These are phyloP conservation scores for Roridomyces roridus DNA, from an alignment of 768 basidiomycete genomes.

Conservation along the genomic window DNA sequence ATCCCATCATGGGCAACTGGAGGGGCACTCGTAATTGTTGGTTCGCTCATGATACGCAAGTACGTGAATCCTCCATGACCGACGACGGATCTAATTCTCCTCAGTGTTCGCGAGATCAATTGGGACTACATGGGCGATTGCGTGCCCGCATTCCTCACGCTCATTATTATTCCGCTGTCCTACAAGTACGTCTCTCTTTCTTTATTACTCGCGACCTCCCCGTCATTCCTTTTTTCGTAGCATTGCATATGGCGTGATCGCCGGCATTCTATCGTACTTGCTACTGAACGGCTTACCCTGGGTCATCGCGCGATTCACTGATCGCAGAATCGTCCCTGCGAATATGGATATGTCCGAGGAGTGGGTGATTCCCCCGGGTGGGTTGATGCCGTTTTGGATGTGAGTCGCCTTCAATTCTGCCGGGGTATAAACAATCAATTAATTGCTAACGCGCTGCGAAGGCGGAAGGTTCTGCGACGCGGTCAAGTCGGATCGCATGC, in stretches of 20 bases:
- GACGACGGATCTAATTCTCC: not conserved
- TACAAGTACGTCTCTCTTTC: no score
- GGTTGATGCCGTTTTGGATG: conserved; percentile 75
- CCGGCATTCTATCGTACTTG: conserved; percentile 74
- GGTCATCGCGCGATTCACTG: conserved; percentile 55
- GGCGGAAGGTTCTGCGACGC: no score
- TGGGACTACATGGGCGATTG: conserved; percentile 89
- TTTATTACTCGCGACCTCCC: conserved; percentile 62
- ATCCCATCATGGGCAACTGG: conserved; percentile 91
- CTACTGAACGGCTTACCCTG: conserved; percentile 74
- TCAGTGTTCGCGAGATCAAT: conserved; percentile 81
- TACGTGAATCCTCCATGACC: conserved; percentile 34
- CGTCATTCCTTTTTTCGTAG: conserved; percentile 43
- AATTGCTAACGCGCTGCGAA: no score
- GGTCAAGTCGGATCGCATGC: no score
- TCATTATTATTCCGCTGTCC: no score
- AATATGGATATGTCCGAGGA: conserved; percentile 68
- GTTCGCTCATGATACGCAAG: conserved; percentile 91
- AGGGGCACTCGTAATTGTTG: conserved; percentile 83
- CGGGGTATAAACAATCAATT: no score
- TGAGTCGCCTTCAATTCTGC: conserved; percentile 43
- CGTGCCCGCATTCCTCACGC: conserved; percentile 90
- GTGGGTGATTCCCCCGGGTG: conserved; percentile 76
- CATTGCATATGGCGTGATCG: conserved; percentile 90
- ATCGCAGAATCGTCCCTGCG: conserved; percentile 66